phyloP scores from a whole-genome alignment of 1,284 basidiomycete species.

The Papiliotrema nemorosa region DNA sequence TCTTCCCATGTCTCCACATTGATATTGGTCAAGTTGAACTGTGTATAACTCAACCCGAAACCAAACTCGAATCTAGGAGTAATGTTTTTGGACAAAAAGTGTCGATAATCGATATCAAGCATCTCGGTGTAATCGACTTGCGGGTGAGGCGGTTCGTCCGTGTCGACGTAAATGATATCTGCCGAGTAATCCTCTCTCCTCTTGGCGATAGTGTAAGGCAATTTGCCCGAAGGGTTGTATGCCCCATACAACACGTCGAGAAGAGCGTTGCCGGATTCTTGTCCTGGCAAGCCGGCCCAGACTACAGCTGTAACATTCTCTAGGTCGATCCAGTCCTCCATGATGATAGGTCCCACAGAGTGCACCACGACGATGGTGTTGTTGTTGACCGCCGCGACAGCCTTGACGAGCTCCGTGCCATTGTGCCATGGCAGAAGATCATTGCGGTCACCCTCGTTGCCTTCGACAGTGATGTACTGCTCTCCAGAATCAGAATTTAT shows the following conservation, averaged over 20 bases:
- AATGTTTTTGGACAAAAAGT: constrained; percentile 66
- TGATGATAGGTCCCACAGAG: constrained; percentile 66
- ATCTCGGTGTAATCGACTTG: constrained; percentile 68
- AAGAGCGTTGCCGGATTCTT: constrained; percentile 72
- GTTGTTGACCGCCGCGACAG: constrained; percentile 49
- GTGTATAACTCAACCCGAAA: constrained; percentile 78
- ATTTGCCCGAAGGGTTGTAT: constrained; percentile 68
- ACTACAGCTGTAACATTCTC: constrained; percentile 58
- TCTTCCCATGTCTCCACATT: constrained; percentile 37
- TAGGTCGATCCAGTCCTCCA: constrained; percentile 71
- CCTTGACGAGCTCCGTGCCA: constrained; percentile 56
- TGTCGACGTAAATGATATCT: constrained; percentile 42
- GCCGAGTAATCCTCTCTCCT: constrained; percentile 62
- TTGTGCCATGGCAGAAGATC: constrained; percentile 76
- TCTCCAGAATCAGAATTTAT: constrained; percentile 72
- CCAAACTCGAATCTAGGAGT: constrained; percentile 70
- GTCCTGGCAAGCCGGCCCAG: constrained; percentile 56
- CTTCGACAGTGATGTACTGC: constrained; percentile 68
- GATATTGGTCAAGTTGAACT: constrained; percentile 64
- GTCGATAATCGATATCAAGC: constrained; percentile 70
- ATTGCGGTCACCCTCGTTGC: constrained; percentile 60
- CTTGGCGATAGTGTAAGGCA: constrained; percentile 80
- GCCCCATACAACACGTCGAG: constrained; percentile 56
- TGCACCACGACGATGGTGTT: constrained; percentile 82
- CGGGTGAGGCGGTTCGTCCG: constrained; percentile 41